Base-by-base conservation (phyloP, 1,284 basidiomycete genomes). In the Pyrrhoderma noxium region DNA sequence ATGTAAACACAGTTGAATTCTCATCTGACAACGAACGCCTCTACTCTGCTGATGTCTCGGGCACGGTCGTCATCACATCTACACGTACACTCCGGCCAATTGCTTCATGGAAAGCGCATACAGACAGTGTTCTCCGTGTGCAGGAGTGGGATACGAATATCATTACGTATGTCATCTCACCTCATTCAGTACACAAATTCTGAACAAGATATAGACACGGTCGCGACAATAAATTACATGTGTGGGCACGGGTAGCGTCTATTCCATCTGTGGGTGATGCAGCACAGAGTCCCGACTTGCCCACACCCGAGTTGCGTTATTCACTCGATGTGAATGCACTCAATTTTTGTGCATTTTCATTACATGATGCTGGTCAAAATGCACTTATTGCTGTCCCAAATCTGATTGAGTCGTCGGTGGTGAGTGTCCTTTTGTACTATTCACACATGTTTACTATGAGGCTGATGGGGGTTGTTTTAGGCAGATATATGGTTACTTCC, bases 291-390 rank as follows among this genome's bases (percentile, higher is more conserved):
- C 75, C 2, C 31, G 49, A 74, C 68, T 13, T 65, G 75, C 9
- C 71, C 1, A 66, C 65, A 0, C 89, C 86, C 2, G 56, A 62
- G 4, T 62, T 89, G 4, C 61, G 67, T 2, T 82, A 80, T 57
- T 84, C 84, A 0, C 70, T 95, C 65, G 86, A 89, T 60, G 82
- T 92, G 53, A 96, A 95, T 64, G 80, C 91, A 1, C 73, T 95
- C 56, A 95, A 94, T 64, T 95, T 88, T 62, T 94, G 92, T 66
- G 79, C 83, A 1, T 93, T 94, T 63, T 78, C 82, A 3, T 62
- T 87, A 0, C n/a, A 53, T 54, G 41, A 57, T 57, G 46, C 56
- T 56, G 56, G 54, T 16, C 1, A 51, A 44, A 54, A 67, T 37
- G 82, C 79, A 0, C 64, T 89, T 43, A 64, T 95, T 39, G 90